Evolutionary conservation across 495 filamentous ascomycete species (phyloP).

Genomic region (Hypoxylon fragiforme): DNA sequence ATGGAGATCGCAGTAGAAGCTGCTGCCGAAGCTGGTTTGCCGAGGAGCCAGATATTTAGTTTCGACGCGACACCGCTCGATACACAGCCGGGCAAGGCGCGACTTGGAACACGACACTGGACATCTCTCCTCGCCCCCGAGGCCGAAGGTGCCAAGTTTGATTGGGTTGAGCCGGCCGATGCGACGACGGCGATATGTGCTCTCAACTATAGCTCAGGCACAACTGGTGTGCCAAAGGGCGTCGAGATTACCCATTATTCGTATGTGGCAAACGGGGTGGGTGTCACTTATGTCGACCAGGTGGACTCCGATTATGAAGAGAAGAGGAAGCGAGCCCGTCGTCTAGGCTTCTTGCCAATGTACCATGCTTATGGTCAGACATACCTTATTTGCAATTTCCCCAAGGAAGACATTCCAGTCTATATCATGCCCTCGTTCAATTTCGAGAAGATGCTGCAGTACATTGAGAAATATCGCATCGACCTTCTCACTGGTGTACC

Average conservation of each 20-base stretch:
- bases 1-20: conserved; percentile 68
- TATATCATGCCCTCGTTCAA: conserved; percentile 78
- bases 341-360: conserved; percentile 66
- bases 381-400: conserved; percentile 45
- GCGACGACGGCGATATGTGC: conserved; percentile 44
- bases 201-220: conserved; percentile 77
- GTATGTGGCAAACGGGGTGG: conserved; percentile 68
- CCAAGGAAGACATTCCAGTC: conserved; percentile 49
- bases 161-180: conserved; percentile 45
- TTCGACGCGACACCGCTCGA: conserved; percentile 52
- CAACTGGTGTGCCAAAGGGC: conserved; percentile 82
- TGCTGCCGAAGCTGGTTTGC: conserved; percentile 65
- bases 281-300: conserved; percentile 52
- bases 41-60: conserved; percentile 51
- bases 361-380: conserved; percentile 70
- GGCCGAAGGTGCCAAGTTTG: conserved; percentile 47
- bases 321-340: conserved; percentile 33
- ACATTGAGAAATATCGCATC: conserved; percentile 69
- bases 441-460: conserved; percentile 68
- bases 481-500: conserved; percentile 64
- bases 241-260: conserved; percentile 77
- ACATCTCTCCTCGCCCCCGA: conserved; percentile 46
- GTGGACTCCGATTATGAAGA: conserved; percentile 49
- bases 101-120: conserved; percentile 47
- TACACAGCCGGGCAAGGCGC: conserved; percentile 42